Evolutionary conservation across 2,329 filamentous ascomycete species (phyloP).

Genomic region (Epichloe elymi): DNA sequence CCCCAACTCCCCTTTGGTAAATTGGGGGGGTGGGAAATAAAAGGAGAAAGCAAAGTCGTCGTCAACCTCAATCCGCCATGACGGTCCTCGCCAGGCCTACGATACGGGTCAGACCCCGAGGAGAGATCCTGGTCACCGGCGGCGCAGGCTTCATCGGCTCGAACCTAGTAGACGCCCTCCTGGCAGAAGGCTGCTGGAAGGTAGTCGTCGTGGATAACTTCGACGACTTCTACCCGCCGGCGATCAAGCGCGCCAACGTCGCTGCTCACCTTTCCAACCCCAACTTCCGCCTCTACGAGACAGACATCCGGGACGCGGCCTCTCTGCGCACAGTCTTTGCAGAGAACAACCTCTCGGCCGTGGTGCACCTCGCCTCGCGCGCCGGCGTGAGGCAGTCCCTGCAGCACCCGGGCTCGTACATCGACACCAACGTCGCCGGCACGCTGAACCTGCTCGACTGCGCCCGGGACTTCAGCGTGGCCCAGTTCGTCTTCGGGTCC

Average conservation of each 20-base stretch:
- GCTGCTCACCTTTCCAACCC: constrained; percentile 9
- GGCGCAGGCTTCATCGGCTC: constrained; percentile 16
- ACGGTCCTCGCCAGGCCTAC: not conserved
- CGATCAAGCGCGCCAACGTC: constrained; percentile 13
- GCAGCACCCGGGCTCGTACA: constrained; percentile 8
- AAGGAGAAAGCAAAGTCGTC: too few species aligned
- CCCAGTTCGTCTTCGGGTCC: constrained; percentile 12
- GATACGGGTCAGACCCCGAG: not conserved
- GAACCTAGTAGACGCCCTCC: constrained; percentile 11
- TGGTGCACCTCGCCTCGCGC: constrained; percentile 12
- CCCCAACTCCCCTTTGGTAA: too few species aligned
- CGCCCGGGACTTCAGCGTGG: constrained; percentile 10
- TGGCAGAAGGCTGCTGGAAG: constrained; percentile 10
- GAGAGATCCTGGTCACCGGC: constrained; percentile 15
- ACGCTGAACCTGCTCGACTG: constrained; percentile 13
- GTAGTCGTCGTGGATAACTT: constrained; percentile 14
- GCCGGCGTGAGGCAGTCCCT: constrained; percentile 13
- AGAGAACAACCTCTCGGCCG: constrained; percentile 7
- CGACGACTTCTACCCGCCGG: constrained; percentile 11
- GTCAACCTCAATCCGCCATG: not conserved
- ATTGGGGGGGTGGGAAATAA: too few species aligned
- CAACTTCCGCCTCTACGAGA: constrained; percentile 10
- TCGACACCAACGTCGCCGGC: constrained; percentile 13
- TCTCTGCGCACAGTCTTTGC: constrained; percentile 9
- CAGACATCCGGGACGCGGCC: not conserved